Evolutionary conservation across 257 asterid genomes (phyloP).

Genomic region (Dorcoceras hygrometricum): DNA sequence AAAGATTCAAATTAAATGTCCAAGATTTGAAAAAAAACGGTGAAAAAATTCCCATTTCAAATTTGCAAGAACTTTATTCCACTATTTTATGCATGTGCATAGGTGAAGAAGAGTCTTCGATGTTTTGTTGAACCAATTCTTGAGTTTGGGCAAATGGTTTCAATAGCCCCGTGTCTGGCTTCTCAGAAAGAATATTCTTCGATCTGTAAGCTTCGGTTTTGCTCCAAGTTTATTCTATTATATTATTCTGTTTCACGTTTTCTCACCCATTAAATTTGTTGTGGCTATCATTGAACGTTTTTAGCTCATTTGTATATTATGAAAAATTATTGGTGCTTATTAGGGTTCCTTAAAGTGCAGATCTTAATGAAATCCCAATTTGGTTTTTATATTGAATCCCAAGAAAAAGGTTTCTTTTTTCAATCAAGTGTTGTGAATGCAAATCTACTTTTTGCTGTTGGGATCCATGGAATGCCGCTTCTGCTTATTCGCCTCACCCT

Average conservation of each 20-base stretch:
- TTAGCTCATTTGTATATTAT: slow-evolving; percentile 1
- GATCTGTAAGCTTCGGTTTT: slow-evolving; percentile 46
- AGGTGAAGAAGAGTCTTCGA: slow-evolving; percentile 26
- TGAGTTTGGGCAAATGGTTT: slow-evolving; percentile 41
- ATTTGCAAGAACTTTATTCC: too few species aligned
- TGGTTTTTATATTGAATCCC: slow-evolving; percentile 32
- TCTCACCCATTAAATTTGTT: slow-evolving; percentile 23
- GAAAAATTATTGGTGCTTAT: slow-evolving; percentile 25
- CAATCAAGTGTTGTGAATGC: slow-evolving; percentile 21
- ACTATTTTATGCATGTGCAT: slow-evolving; percentile 13
- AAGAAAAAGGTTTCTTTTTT: slow-evolving; percentile 10
- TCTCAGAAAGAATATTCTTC: slow-evolving; percentile 32
- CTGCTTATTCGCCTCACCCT: slow-evolving; percentile 13
- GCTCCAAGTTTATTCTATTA: slow-evolving; percentile 18
- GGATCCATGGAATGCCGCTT: slow-evolving; percentile 32
- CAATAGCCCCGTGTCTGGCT: slow-evolving; percentile 29
- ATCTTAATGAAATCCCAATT: slow-evolving; percentile 35
- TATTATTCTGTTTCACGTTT: slow-evolving; percentile 8
- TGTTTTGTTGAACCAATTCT: slow-evolving; percentile 30
- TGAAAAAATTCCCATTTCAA: too few species aligned
- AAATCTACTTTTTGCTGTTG: slow-evolving; percentile 20
- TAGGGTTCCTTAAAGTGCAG: slow-evolving; percentile 52
- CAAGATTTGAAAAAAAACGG: too few species aligned
- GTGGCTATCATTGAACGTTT: slow-evolving; percentile 29
- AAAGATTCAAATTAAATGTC: too few species aligned